Base-by-base conservation (phyloP, 768 basidiomycete species). In the Nidularia pulvinata region DNA sequence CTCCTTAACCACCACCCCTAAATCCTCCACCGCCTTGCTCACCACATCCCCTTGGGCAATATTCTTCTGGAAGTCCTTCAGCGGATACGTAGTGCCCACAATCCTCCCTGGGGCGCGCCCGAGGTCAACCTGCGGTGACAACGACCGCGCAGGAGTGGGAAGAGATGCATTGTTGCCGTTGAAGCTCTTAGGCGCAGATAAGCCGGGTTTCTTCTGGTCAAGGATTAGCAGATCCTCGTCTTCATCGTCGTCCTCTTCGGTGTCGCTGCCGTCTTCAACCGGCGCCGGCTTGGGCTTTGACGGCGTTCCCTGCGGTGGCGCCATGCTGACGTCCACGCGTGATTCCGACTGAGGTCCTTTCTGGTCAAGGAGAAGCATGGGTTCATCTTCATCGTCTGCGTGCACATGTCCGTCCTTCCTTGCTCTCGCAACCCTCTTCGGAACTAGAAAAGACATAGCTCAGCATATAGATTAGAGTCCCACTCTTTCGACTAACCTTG, bases 21-120 rank as follows among this genome's bases (percentile, higher is more conserved):
- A 68, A 66, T 95, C 94, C 59, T 89, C 85, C 6, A 93, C 88
- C 0, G 92, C 93, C 69, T 95, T 93, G 11, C 80, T 83, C 37
- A 95, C 91, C 16, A 93, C 72, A 65, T 93, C 93, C 0, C 91
- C 92, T 50, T 79, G 79, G 30, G 75, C 78, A 34, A 91, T 70
- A 63, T 91, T 89, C 60, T 78, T 73, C 55, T 75, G 72, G 72
- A 95, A 97, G 67, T 96, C 94, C 46, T 74, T 73, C 49, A 95
- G 72, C 1, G 94, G 94, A 58, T 77, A 76, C 0, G 86, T 83
- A 37, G 76, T 81, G 7, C 91, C 89, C 37, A 96, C 83, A 50
- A 95, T 88, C 47, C 91, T 74, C 4, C 90, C 90, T 0, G 83
- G 79, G 13, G 81, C 83, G 11, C 82, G 79, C 32, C 80, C 82